Conservation (phyloP, 2,329 filamentous ascomycete species). For the Boeremia exigua region DNA sequence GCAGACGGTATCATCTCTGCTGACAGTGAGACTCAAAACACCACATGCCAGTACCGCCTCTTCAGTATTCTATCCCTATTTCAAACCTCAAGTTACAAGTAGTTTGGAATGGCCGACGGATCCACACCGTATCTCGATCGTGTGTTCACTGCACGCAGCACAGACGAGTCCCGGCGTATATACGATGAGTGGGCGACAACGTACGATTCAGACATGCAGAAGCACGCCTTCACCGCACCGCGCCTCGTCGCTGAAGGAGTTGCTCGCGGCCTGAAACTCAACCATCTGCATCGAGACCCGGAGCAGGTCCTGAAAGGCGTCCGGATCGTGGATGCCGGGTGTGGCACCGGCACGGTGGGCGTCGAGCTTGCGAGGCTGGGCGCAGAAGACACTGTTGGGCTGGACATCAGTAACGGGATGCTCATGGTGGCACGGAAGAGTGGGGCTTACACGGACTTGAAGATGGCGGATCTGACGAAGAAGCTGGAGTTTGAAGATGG, state of each 20-base stretch:
- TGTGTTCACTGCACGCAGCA: conserved; percentile 46
- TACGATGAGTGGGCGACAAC: conserved; percentile 57
- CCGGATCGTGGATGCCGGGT: conserved; percentile 61
- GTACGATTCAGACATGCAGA: conserved; percentile 52
- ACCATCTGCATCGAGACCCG: conserved; percentile 18
- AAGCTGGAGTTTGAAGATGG: conserved; percentile 49
- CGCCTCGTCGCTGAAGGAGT: conserved; percentile 42
- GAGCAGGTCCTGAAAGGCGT: conserved; percentile 25
- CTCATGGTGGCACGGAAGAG: conserved; percentile 58
- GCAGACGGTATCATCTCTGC: not conserved
- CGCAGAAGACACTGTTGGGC: conserved; percentile 57
- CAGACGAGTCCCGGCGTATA: conserved; percentile 48
- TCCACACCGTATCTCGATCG: conserved; percentile 39
- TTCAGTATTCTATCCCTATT: not conserved
- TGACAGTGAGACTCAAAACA: not conserved
- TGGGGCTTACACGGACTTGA: conserved; percentile 56
- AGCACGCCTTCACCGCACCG: conserved; percentile 52
- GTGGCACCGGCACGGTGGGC: conserved; percentile 62
- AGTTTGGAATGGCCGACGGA: not conserved
- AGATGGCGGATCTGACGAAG: conserved; percentile 56
- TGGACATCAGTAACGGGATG: conserved; percentile 62
- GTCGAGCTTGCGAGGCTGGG: conserved; percentile 54
- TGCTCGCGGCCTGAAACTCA: conserved; percentile 20
- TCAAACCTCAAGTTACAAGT: too few species aligned
- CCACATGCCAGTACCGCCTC: not conserved